phyloP scores from a whole-genome alignment of 495 filamentous ascomycete species.

The Penicillium steckii region DNA sequence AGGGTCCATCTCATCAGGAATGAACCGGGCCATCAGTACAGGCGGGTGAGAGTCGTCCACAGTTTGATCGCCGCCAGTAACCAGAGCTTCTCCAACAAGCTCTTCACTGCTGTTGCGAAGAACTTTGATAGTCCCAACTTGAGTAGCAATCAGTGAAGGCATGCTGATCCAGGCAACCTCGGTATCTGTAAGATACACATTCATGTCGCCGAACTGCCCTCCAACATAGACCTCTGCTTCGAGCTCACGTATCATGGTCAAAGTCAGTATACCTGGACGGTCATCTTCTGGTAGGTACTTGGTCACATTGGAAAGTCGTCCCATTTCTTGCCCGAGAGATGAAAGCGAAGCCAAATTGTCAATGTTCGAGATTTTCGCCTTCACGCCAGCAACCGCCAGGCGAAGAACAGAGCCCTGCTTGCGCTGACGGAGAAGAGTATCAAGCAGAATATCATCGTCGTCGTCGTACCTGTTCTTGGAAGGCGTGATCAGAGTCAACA shows the following conservation, averaged over 20 bases:
- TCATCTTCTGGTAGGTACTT: conserved; percentile 97
- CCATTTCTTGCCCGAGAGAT: conserved; percentile 72
- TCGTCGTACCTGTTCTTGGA: conserved; percentile 90
- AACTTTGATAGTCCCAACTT: conserved; percentile 58
- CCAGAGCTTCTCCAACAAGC: conserved; percentile 57
- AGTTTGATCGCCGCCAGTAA: conserved; percentile 15
- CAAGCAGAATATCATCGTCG: conserved; percentile 91
- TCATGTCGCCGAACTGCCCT: conserved; percentile 63
- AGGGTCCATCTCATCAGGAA: conserved; percentile 92
- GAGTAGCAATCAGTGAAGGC: conserved; percentile 75
- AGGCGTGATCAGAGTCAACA: conserved; percentile 84
- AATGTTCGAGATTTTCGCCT: conserved; percentile 54
- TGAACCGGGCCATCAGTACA: conserved; percentile 76
- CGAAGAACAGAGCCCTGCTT: conserved; percentile 85
- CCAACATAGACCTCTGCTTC: conserved; percentile 57
- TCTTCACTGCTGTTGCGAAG: conserved; percentile 67
- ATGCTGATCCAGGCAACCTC: conserved; percentile 83
- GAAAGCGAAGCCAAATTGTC: conserved; percentile 62
- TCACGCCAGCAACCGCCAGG: conserved; percentile 59
- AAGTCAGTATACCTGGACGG: conserved; percentile 80
- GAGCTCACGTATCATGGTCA: conserved; percentile 63
- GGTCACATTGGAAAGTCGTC: conserved; percentile 78
- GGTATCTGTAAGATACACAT: conserved; percentile 53
- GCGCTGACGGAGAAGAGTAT: conserved; percentile 86
- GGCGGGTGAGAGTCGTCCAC: conserved; percentile 38